Evolutionary conservation across 2,329 filamentous ascomycete species (phyloP).

Genomic region (Penicillium freii): DNA sequence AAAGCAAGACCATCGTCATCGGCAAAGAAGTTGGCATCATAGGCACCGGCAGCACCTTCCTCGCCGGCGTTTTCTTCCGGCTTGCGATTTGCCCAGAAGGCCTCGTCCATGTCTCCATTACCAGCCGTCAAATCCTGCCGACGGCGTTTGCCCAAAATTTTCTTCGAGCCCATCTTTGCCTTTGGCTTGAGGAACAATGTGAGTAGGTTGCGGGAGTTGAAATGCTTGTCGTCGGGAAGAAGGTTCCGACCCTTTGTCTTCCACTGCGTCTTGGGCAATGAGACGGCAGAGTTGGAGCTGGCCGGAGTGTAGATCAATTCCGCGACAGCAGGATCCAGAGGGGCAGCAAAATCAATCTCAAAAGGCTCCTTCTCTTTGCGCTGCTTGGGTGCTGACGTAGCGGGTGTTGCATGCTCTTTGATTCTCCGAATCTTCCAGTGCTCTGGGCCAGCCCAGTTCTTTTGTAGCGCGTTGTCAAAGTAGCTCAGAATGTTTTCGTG

Average conservation of each 20-base stretch:
- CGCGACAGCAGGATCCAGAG: conserved; percentile 67
- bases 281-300: conserved; percentile 75
- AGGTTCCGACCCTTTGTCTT: conserved; percentile 90
- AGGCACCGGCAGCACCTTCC: conserved; percentile 68
- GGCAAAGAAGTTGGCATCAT: conserved; percentile 92
- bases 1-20: conserved; percentile 63
- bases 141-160: conserved; percentile 51
- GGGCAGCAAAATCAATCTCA: conserved; percentile 82
- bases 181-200: conserved; percentile 93
- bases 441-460: conserved; percentile 97
- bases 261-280: conserved; percentile 89
- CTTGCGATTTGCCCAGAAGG: conserved; percentile 76
- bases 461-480: conserved; percentile 93
- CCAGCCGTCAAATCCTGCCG: conserved; percentile 55
- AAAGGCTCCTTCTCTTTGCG: conserved; percentile 97
- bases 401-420: conserved; percentile 67
- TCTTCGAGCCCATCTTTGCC: conserved; percentile 71
- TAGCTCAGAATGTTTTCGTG: conserved; percentile 97
- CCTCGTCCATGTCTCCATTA: conserved; percentile 84
- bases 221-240: conserved; percentile 95
- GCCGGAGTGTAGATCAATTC: conserved; percentile 81
- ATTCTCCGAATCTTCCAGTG: conserved; percentile 97
- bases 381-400: conserved; percentile 52
- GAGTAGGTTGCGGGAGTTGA: conserved; percentile 87
- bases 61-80: conserved; percentile 59